Conservation (phyloP, 2,329 filamentous ascomycete genomes). For the Endoconidiophora polonica region DNA sequence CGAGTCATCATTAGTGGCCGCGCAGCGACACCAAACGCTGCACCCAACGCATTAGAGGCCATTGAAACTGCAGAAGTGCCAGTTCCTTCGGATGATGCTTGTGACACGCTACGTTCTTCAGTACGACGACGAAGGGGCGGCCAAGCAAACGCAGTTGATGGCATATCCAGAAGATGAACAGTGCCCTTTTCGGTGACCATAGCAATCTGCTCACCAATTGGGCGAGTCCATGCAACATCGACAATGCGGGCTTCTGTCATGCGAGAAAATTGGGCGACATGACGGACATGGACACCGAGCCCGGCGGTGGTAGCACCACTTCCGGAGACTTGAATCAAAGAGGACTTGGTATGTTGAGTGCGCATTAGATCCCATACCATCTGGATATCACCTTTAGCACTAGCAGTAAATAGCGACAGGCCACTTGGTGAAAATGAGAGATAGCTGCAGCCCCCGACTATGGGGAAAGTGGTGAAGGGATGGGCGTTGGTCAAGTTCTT, state of each 20-base stretch:
- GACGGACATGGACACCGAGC: slow-evolving; percentile 49
- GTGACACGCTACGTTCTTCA: slow-evolving; percentile 23
- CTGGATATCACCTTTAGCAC: slow-evolving; percentile 68
- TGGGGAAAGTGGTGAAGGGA: slow-evolving; percentile 53
- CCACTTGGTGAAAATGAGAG: slow-evolving; percentile 63
- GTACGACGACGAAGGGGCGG: slow-evolving; percentile 49
- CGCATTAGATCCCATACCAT: slow-evolving; percentile 66
- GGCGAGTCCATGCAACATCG: slow-evolving; percentile 74
- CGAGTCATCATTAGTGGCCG: slow-evolving; percentile 41
- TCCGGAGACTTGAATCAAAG: slow-evolving; percentile 33
- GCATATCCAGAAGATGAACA: slow-evolving; percentile 79
- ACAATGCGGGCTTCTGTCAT: slow-evolving; percentile 85
- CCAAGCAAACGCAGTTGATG: slow-evolving; percentile 70
- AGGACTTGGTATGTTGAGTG: slow-evolving; percentile 45
- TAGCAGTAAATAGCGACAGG: slow-evolving; percentile 59
- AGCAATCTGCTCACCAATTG: slow-evolving; percentile 65
- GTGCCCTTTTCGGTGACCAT: slow-evolving; percentile 93
- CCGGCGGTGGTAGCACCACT: slow-evolving; percentile 24
- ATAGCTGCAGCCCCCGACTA: slow-evolving; percentile 62
- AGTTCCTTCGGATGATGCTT: slow-evolving; percentile 29
- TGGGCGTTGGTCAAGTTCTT: slow-evolving; percentile 35
- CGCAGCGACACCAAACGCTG: slow-evolving; percentile 48
- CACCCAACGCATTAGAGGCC: slow-evolving; percentile 53
- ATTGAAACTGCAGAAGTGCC: slow-evolving; percentile 44
- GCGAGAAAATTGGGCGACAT: slow-evolving; percentile 74